These are phyloP conservation scores for Aspergillus funiculosus DNA, from an alignment of 495 filamentous ascomycete genomes.

Conservation along the genomic window DNA sequence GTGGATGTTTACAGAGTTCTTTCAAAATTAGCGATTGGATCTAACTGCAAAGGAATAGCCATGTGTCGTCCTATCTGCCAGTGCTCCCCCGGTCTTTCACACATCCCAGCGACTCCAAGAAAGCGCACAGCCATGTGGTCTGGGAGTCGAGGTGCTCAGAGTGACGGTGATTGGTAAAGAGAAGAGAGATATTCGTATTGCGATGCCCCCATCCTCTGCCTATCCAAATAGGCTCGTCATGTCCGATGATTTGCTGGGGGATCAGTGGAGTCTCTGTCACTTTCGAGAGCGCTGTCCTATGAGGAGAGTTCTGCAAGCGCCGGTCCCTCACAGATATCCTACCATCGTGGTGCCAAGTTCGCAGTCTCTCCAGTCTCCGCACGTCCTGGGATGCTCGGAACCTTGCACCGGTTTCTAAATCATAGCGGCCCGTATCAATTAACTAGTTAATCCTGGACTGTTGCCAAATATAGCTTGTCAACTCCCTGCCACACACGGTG, in stretches of 20 bases:
- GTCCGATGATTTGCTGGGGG: slow-evolving; percentile 17
- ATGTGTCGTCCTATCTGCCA: slow-evolving; percentile 7
- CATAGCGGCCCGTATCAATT: neutral
- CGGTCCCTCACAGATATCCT: slow-evolving; percentile 23
- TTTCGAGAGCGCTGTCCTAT: slow-evolving; percentile 21
- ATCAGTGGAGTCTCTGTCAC: slow-evolving; percentile 12
- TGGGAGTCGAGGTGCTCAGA: neutral
- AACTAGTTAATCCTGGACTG: neutral
- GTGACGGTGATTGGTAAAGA: slow-evolving; percentile 10
- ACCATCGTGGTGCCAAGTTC: slow-evolving; percentile 7
- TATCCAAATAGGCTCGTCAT: neutral
- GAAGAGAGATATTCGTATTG: slow-evolving; percentile 2
- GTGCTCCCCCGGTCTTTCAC: slow-evolving; percentile 7
- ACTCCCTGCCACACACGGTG: neutral
- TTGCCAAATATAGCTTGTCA: slow-evolving; percentile 24
- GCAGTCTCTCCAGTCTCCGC: slow-evolving; percentile 2
- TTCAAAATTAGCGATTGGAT: slow-evolving; percentile 8
- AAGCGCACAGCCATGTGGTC: slow-evolving; percentile 14
- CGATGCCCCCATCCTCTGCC: neutral
- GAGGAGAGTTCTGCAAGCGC: slow-evolving; percentile 33
- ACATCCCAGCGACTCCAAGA: slow-evolving; percentile 9
- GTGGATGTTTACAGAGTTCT: neutral
- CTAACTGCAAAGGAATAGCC: neutral
- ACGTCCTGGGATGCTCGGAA: neutral
- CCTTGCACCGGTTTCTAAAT: neutral